These are phyloP conservation scores for Cubamyces sp. DNA, from an alignment of 768 basidiomycete species.

Conservation along the genomic window DNA sequence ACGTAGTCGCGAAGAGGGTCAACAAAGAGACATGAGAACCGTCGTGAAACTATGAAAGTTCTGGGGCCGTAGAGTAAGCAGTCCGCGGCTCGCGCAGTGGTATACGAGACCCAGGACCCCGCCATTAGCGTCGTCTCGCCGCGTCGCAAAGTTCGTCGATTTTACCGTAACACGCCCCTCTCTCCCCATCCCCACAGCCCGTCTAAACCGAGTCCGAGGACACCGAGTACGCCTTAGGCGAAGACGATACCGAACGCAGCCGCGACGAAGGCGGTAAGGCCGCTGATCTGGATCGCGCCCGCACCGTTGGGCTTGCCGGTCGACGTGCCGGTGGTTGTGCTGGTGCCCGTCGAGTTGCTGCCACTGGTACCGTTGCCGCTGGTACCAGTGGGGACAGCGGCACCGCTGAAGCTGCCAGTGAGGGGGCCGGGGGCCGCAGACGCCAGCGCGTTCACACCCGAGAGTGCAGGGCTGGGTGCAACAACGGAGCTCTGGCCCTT, in stretches of 20 bases:
- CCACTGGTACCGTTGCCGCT: background rate
- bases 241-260: conserved; percentile 27
- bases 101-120: conserved; percentile 4
- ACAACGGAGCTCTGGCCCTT: conserved; percentile 36
- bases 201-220: no score
- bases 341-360: conserved; percentile 10
- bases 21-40: no score
- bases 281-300: conserved; percentile 16
- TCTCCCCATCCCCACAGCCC: background rate
- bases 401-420: conserved; percentile 37
- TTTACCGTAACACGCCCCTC: background rate
- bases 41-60: background rate
- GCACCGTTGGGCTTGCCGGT: conserved; percentile 13
- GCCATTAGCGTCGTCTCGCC: conserved; percentile 7
- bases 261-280: conserved; percentile 25
- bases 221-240: conserved; percentile 10
- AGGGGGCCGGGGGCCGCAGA: conserved; percentile 47
- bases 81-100: conserved; percentile 13
- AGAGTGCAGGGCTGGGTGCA: conserved; percentile 44
- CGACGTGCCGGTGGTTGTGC: conserved; percentile 13
- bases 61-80: conserved; percentile 8
- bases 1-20: no score
- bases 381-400: conserved; percentile 32
- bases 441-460: conserved; percentile 53
- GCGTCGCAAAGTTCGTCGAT: background rate